Conservation (phyloP, 495 filamentous ascomycete genomes). For the Aspergillus sparsus region DNA sequence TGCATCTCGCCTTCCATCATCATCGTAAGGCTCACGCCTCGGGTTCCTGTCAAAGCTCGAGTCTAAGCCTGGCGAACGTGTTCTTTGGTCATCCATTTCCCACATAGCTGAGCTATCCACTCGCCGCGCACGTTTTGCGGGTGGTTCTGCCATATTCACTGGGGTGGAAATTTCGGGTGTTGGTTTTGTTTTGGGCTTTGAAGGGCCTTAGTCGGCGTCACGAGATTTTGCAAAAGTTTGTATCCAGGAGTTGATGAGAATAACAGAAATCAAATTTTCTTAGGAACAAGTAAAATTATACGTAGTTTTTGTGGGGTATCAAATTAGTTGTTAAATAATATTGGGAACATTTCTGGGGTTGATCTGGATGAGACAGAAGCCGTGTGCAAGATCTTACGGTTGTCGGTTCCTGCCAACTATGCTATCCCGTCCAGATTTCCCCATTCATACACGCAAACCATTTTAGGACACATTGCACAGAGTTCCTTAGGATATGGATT, state of each 20-base stretch:
- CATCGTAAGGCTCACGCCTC: slow-evolving; percentile 35
- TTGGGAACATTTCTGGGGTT: not conserved
- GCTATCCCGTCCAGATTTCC: slow-evolving; percentile 7
- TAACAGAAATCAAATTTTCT: not conserved
- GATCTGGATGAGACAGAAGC: slow-evolving; percentile 14
- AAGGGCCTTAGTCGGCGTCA: not conserved
- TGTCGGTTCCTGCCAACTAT: slow-evolving; percentile 13
- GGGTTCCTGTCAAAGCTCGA: slow-evolving; percentile 41
- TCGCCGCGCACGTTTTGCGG: slow-evolving; percentile 55
- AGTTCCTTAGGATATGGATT: too few relatives aligned
- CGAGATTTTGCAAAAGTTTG: too few relatives aligned
- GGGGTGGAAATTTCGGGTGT: slow-evolving; percentile 4
- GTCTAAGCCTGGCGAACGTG: slow-evolving; percentile 32
- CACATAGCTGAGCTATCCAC: slow-evolving; percentile 56
- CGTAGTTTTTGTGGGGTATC: not conserved
- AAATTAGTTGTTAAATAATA: not conserved
- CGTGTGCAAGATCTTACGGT: slow-evolving; percentile 27
- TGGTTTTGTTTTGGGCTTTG: slow-evolving; percentile 9
- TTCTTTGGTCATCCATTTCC: slow-evolving; percentile 46
- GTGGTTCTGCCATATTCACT: slow-evolving; percentile 51
- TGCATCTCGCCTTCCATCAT: slow-evolving; percentile 34
- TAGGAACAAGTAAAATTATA: not conserved
- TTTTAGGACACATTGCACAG: not conserved
- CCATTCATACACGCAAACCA: not conserved
- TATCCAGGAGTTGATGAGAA: not conserved